Base-by-base conservation (phyloP, 2,329 filamentous ascomycete species). In the Diaporthe australafricana region DNA sequence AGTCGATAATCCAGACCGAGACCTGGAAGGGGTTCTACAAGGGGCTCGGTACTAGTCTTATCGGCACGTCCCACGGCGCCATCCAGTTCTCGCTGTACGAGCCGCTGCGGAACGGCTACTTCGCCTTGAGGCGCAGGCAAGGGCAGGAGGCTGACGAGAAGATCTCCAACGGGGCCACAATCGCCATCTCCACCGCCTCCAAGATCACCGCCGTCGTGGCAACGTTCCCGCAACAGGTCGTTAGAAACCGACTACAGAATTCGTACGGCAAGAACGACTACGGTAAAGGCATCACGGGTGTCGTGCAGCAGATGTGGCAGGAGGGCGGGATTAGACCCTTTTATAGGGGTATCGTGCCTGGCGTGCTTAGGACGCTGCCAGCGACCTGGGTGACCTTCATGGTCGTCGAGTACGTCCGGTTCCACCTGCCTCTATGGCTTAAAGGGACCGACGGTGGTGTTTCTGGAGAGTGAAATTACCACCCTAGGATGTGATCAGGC, bases 41-140 rank as follows among this genome's bases (percentile, higher is more conserved):
- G 30, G 96, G 96, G 3, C 88, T 98, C 4, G 86, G 93, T 8
- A 93, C 97, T 25, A 93, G 94, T 50, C 85, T 98, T 42, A 87
- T 98, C 71, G 96, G 96, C 17, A 95, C 98, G 42, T 92, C 91
- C 72, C 96, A 99, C 81, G 96, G 96, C 50, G 95, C 96, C 3
- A 92, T 99, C 32, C 96, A 98, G 81, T 99, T 99, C 81, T 94
- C 95, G 82, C 94, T 96, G 25, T 99, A 99, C 82, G 96, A 99
- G 80, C 88, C 90, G 0, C 78, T 88, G 25, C 90, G 90, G 82
- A 82, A 85, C 67, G 75, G 86, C 71, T 90, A 92, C 75, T 85
- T 92, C 72, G 83, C 86, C 1, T 79, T 81, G n/a, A 80, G 82
- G 63, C 35, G 62, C 20, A 38, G 25, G 14, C n/a, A 20, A 14